A percentile compares a stretch with the other conserved stretches of the same genome.
These are phyloP conservation scores for Lentinula lateritia DNA, from an alignment of 768 basidiomycete species.

Conservation along the genomic window DNA sequence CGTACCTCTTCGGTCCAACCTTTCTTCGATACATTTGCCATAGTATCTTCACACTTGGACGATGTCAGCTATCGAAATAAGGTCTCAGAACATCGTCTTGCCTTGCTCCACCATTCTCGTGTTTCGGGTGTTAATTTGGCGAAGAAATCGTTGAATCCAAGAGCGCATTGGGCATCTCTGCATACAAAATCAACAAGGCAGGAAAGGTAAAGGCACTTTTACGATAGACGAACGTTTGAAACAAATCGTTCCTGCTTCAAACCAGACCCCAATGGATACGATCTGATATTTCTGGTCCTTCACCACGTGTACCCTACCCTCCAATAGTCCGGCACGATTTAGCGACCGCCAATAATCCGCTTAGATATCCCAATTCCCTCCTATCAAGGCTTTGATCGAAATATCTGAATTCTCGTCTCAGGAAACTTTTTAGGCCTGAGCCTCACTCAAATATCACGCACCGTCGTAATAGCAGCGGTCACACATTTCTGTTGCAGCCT, in stretches of 20 bases:
- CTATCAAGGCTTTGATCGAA: background rate
- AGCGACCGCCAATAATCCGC: background rate
- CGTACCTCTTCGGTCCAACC: background rate
- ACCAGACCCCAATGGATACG: background rate
- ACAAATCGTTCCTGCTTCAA: conserved; percentile 5
- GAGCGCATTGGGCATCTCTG: background rate
- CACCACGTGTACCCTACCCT: background rate
- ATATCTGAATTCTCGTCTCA: background rate
- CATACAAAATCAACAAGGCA: background rate
- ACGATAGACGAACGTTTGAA: background rate
- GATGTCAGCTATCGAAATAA: background rate
- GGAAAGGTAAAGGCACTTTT: background rate
- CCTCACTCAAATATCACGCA: too few relatives aligned
- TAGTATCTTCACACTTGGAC: background rate
- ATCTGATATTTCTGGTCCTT: background rate
- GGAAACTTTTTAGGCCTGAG: too few relatives aligned
- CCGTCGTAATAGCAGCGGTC: too few relatives aligned
- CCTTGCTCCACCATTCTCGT: background rate
- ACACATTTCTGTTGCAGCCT: too few relatives aligned
- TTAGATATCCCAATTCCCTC: background rate
- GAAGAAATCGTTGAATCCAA: conserved; percentile 3
- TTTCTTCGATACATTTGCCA: background rate
- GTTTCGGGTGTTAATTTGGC: background rate
- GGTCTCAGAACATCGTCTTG: background rate
- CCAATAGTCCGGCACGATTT: background rate